Conservation (phyloP, 139 green algal genomes). For the Chlorella sp. region DNA sequence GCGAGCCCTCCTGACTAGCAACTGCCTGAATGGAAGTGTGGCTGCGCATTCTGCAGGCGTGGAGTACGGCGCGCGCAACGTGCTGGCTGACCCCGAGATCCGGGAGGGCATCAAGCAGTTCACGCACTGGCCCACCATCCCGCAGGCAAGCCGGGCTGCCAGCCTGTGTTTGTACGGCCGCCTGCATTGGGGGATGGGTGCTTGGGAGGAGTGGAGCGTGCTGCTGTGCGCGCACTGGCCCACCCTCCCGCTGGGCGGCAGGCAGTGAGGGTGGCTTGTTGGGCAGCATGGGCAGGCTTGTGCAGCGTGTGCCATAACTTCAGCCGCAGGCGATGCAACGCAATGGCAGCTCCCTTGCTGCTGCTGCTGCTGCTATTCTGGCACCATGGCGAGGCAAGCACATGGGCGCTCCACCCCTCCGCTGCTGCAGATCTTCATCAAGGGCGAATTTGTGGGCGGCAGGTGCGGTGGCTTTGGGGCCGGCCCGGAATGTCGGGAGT, state of each 20-base stretch:
- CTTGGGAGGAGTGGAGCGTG: background rate
- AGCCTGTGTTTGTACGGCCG: too few relatives aligned
- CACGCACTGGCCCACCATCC: constrained; percentile 96
- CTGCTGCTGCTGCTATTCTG: background rate
- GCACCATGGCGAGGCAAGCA: too few relatives aligned
- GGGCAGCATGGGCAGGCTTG: background rate
- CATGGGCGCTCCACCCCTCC: background rate
- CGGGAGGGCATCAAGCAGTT: constrained; percentile 94
- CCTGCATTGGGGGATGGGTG: too few relatives aligned
- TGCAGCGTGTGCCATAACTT: too few relatives aligned
- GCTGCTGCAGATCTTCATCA: constrained; percentile 85
- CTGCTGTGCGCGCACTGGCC: background rate
- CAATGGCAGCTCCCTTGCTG: background rate
- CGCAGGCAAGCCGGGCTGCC: too few relatives aligned
- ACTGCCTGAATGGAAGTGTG: too few relatives aligned
- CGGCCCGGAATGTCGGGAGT: too few relatives aligned
- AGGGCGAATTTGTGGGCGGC: constrained; percentile 96
- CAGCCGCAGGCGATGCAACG: too few relatives aligned
- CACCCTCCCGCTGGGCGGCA: too few relatives aligned
- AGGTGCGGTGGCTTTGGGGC: background rate
- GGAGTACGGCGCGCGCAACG: constrained; percentile 84
- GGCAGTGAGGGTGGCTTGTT: background rate
- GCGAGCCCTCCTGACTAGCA: too few relatives aligned
- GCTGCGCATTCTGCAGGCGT: constrained; percentile 59
- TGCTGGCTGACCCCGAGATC: constrained; percentile 86